Evolutionary conservation across 345 rosid genomes (phyloP).

Genomic region (Rubroshorea leprosula): DNA sequence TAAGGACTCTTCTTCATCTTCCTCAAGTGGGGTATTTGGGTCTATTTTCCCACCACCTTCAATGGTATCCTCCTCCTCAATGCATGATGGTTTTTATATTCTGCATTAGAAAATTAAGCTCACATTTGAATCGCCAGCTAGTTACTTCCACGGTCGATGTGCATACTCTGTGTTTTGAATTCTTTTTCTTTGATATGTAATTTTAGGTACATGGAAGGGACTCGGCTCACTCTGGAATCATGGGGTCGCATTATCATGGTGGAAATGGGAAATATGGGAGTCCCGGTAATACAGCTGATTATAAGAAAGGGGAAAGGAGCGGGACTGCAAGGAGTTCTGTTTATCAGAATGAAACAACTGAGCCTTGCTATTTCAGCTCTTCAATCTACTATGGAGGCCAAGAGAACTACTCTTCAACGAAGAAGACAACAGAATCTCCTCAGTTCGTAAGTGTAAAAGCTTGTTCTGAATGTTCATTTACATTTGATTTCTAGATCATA

Average conservation of each 20-base stretch:
- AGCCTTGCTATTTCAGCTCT: slow-evolving; percentile 73
- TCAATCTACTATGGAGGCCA: slow-evolving; percentile 96
- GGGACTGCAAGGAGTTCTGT: slow-evolving; percentile 28
- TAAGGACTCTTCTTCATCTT: slow-evolving; percentile 37
- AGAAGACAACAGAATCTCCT: slow-evolving; percentile 33
- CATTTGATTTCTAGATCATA: neutral
- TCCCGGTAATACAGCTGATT: slow-evolving; percentile 33
- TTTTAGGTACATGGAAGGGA: slow-evolving; percentile 35
- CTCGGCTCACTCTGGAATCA: slow-evolving; percentile 16
- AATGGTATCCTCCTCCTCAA: slow-evolving; percentile 22
- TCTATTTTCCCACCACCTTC: slow-evolving; percentile 55
- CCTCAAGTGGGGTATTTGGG: slow-evolving; percentile 32
- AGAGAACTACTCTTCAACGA: slow-evolving; percentile 66
- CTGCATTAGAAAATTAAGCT: neutral
- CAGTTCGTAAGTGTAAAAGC: slow-evolving; percentile 27
- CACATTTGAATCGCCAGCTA: no score
- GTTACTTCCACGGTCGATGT: no score
- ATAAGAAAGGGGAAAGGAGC: slow-evolving; percentile 24
- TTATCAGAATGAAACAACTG: slow-evolving; percentile 51
- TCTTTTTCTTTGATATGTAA: neutral
- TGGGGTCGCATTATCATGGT: slow-evolving; percentile 34
- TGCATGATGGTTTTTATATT: neutral
- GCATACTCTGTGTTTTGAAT: neutral
- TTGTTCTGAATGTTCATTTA: no score
- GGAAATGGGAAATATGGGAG: slow-evolving; percentile 35